Evolutionary conservation across 2,329 filamentous ascomycete species (phyloP).

Genomic region (Colletotrichum navitas): DNA sequence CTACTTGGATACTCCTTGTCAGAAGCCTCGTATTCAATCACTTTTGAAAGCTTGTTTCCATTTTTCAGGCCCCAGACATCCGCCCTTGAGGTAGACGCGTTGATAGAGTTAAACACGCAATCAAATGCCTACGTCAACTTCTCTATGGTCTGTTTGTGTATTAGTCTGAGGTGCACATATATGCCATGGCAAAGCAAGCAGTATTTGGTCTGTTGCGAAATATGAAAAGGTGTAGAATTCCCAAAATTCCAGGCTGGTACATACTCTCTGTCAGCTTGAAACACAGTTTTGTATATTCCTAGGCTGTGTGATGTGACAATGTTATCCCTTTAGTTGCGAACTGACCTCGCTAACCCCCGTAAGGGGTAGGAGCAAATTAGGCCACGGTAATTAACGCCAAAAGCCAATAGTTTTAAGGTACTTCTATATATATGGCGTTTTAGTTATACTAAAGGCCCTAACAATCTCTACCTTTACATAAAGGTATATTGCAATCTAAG

Average conservation of each 20-base stretch:
- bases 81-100: background rate
- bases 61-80: too few species aligned
- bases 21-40: background rate
- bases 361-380: too few species aligned
- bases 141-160: background rate
- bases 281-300: background rate
- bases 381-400: too few species aligned
- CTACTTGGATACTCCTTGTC: background rate
- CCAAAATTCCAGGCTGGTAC: background rate
- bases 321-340: too few species aligned
- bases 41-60: conserved; percentile 4
- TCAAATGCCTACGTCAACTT: too few species aligned
- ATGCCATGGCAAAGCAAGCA: background rate
- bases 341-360: too few species aligned
- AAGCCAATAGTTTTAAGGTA: too few species aligned
- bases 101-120: background rate
- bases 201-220: background rate
- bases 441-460: too few species aligned
- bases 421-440: too few species aligned
- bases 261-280: background rate
- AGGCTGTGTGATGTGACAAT: background rate
- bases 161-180: background rate
- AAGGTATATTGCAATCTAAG: too few species aligned
- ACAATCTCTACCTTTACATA: too few species aligned
- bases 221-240: background rate